Base-by-base conservation (phyloP, 148 eudicot genomes). In the Fagopyrum tataricum region DNA sequence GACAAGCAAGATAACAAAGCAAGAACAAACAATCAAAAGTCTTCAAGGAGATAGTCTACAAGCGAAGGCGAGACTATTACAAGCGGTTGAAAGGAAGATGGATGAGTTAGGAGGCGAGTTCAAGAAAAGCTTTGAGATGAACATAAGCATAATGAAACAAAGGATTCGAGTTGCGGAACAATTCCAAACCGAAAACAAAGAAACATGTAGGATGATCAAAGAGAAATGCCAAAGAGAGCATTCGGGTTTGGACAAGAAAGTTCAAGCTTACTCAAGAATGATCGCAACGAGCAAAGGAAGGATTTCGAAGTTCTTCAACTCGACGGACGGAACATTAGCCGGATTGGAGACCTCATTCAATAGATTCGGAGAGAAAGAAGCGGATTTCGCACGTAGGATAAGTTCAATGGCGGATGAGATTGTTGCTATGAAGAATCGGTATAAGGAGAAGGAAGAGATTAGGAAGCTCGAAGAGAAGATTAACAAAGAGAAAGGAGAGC, bases 161-260 rank as follows among this genome's bases (percentile, higher is more conserved):
- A 83, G 98, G 56, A 89, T 93, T 61, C 77, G 87, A 17, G 97
- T 93, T 1, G 87, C 98, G 0, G 98, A 93, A 73, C 96, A 91
- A 52, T 43, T 91, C 1, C 97, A 93, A 11, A 74, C 66, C 4
- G 98, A 91, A 76, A 85, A 76, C 77, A 87, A 84, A 72, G 98
- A 93, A 3, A 78, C 73, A 62, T 85, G 79, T 48, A 71, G 26
- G 53, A 83, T 78, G 77, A 78, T 81, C 3, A 79, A 78, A 74
- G 86, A 81, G 70, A 74, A 52, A 15, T 86, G 89, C 69, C 87
- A 83, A 75, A 74, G 73, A 72, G 78, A 84, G 23, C 86, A 84
- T 59, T 77, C 78, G 9, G 83, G 75, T 1, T 51, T 87, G 5
- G 81, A 79, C 5, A 49, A 74, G 64, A 81, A 17, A 66, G 69